These are phyloP conservation scores for Neurospora sublineolata DNA, from an alignment of 495 filamentous ascomycete genomes.

Conservation along the genomic window DNA sequence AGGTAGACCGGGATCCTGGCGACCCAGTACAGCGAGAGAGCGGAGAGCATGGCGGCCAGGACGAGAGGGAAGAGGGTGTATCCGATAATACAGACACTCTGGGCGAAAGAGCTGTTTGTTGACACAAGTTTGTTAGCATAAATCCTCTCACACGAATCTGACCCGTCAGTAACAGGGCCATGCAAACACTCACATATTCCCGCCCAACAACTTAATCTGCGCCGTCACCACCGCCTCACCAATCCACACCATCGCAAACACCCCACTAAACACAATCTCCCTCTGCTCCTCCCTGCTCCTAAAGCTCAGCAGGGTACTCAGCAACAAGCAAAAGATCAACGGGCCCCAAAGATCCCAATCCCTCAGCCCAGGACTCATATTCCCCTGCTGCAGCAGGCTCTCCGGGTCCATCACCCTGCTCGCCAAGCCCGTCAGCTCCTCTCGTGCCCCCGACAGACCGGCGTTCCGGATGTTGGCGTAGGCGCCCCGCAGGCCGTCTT, in stretches of 20 bases:
- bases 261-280: slow-evolving; percentile 81
- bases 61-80: slow-evolving; percentile 98
- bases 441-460: slow-evolving; percentile 28
- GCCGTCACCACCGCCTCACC: slow-evolving; percentile 95
- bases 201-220: slow-evolving; percentile 94
- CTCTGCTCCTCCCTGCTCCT: slow-evolving; percentile 64
- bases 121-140: slow-evolving; percentile 2
- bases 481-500: slow-evolving; percentile 39
- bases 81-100: slow-evolving; percentile 93
- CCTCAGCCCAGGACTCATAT: slow-evolving; percentile 75
- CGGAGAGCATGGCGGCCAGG: slow-evolving; percentile 81
- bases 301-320: slow-evolving; percentile 77
- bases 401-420: slow-evolving; percentile 31
- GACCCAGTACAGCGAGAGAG: slow-evolving; percentile 62
- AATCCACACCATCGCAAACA: slow-evolving; percentile 94
- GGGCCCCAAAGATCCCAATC: slow-evolving; percentile 99
- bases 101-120: slow-evolving; percentile 81
- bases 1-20: slow-evolving; percentile 81
- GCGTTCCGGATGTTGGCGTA: slow-evolving; percentile 39
- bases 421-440: slow-evolving; percentile 25
- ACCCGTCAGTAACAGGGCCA: not conserved
- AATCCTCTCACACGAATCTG: not conserved
- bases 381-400: slow-evolving; percentile 53
- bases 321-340: slow-evolving; percentile 77
- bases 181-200: slow-evolving; percentile 71